phyloP scores from a whole-genome alignment of 2,329 filamentous ascomycete genomes.

The Apiospora pterosperma region DNA sequence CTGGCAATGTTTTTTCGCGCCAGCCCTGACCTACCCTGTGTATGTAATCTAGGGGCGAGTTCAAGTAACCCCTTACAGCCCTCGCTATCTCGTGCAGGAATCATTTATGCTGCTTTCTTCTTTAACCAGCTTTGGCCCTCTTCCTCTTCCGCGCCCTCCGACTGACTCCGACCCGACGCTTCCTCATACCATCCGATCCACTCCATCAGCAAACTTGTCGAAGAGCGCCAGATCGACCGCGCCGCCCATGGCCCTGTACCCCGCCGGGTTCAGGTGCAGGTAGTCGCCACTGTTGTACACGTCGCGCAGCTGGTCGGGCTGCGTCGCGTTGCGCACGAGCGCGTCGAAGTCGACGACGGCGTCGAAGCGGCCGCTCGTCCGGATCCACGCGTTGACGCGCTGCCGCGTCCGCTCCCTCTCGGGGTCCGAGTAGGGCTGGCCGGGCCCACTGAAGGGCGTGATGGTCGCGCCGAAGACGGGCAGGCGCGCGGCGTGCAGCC shows the following conservation, averaged over 20 bases:
- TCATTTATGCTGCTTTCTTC: neutral
- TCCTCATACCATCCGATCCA: conserved; percentile 12
- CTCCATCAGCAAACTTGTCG: conserved; percentile 26
- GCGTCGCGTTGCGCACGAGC: conserved; percentile 43
- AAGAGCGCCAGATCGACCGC: conserved; percentile 52
- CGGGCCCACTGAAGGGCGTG: conserved; percentile 50
- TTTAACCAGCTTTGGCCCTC: neutral
- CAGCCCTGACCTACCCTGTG: neutral
- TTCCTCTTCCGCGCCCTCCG: neutral
- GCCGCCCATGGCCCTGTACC: conserved; percentile 54
- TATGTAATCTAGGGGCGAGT: neutral
- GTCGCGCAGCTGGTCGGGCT: conserved; percentile 34
- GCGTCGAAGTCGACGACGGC: conserved; percentile 60
- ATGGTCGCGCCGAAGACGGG: conserved; percentile 58
- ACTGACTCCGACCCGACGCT: neutral
- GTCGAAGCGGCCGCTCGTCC: conserved; percentile 52
- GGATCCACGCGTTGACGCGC: conserved; percentile 57
- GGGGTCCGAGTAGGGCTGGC: conserved; percentile 47
- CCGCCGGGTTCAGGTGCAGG: conserved; percentile 53
- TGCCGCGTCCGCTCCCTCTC: conserved; percentile 51
- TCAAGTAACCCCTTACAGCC: neutral
- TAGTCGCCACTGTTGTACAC: conserved; percentile 56
- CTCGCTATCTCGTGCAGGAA: neutral
- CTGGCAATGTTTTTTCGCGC: neutral
- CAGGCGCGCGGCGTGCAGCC: conserved; percentile 50